Conservation (phyloP, 2,329 filamentous ascomycete genomes). For the Fusarium redolens region DNA sequence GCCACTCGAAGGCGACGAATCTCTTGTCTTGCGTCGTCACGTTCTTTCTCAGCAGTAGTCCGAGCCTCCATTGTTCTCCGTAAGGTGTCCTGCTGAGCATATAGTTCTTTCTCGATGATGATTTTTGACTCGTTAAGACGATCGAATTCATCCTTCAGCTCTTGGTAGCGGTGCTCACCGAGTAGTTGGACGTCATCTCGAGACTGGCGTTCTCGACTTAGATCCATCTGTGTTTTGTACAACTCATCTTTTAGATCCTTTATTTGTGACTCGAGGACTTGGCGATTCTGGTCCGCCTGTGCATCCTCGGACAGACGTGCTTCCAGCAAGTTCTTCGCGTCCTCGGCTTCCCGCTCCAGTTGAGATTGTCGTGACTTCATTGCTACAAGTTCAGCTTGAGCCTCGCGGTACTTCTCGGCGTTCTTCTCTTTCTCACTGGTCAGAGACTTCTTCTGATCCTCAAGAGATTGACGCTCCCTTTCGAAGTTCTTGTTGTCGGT, state of each 20-base stretch:
- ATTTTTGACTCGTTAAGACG: constrained; percentile 94
- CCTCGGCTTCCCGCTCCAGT: constrained; percentile 87
- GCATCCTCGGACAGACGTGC: constrained; percentile 90
- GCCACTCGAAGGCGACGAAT: constrained; percentile 84
- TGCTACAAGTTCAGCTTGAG: constrained; percentile 88
- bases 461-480: constrained; percentile 80
- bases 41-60: constrained; percentile 82
- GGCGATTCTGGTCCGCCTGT: constrained; percentile 82
- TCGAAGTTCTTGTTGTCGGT: constrained; percentile 87
- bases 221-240: constrained; percentile 85
- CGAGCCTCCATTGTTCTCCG: constrained; percentile 87
- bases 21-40: constrained; percentile 89
- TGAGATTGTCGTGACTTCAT: constrained; percentile 87
- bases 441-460: constrained; percentile 80
- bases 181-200: constrained; percentile 93
- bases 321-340: constrained; percentile 87
- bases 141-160: constrained; percentile 86
- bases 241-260: constrained; percentile 87
- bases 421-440: constrained; percentile 82
- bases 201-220: constrained; percentile 92
- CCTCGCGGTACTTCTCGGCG: constrained; percentile 79
- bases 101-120: constrained; percentile 97
- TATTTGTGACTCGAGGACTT: constrained; percentile 87
- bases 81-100: constrained; percentile 91
- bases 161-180: constrained; percentile 86